Evolutionary conservation across 2,329 filamentous ascomycete species (phyloP).

Genomic region (Botryotinia globosa): DNA sequence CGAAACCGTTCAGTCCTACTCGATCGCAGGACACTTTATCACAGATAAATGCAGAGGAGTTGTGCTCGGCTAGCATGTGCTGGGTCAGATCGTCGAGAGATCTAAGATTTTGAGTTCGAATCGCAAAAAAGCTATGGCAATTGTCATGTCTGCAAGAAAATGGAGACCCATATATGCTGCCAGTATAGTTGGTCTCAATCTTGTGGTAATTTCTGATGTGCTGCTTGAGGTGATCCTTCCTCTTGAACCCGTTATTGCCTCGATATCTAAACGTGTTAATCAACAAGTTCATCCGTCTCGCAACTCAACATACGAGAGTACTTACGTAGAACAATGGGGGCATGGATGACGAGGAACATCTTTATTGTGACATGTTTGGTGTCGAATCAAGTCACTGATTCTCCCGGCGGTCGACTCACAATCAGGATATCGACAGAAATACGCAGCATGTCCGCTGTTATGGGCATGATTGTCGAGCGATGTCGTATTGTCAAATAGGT

Average conservation of each 20-base stretch:
- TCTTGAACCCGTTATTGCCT: conserved; percentile 5
- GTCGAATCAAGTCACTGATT: neutral
- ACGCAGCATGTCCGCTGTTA: neutral
- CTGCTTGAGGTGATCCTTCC: conserved; percentile 4
- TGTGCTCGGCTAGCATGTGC: neutral
- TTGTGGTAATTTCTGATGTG: neutral
- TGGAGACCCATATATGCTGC: accelerated
- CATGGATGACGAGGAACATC: conserved; percentile 13
- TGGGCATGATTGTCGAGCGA: accelerated
- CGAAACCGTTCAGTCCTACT: conserved; percentile 9
- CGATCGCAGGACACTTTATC: neutral
- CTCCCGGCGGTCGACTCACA: neutral
- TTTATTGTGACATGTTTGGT: conserved; percentile 6
- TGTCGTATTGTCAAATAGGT: accelerated
- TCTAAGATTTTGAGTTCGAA: neutral
- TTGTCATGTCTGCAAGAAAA: neutral
- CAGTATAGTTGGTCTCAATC: neutral
- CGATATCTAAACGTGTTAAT: neutral
- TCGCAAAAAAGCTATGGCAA: accelerated
- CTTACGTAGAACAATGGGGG: conserved; percentile 11
- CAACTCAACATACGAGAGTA: neutral
- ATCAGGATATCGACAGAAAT: neutral
- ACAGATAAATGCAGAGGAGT: conserved; percentile 6
- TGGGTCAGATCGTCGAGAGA: neutral
- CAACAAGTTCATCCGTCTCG: accelerated